Base-by-base conservation (phyloP, 73 alveolate species). In the Paramecium sexaurelia region DNA sequence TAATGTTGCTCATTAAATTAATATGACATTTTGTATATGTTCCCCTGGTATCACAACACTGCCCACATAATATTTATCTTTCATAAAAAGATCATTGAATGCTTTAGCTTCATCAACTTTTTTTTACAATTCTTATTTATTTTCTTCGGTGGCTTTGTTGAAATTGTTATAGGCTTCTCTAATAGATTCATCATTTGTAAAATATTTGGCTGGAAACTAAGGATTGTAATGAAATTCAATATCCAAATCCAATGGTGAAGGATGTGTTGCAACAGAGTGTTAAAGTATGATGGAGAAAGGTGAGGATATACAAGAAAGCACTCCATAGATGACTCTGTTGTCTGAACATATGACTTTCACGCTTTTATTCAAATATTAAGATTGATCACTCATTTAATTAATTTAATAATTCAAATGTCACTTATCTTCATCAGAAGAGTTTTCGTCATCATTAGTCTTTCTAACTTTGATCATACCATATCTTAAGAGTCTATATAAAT, bases 401-500 rank as follows among this genome's bases (percentile, higher is more conserved):
- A 35, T 37, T 29, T 39, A 78, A 78, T 41, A 41, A 40, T 78
- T 36, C 32, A 40, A 73, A 22, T 78, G 19, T 87, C 75, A 51
- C 67, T 95, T 92, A 92, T 92, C 87, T 51, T 94, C 96, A 85
- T 85, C 85, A 22, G 94, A 92, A 3, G 92, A 75, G 37, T 96
- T 96, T 32, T 78, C 90, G 45, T 95, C 97, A 40, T 95, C 95
- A 47, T 86, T 92, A 15, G 24, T n/a, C 9, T 92, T 95, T 61
- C 87, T 94, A n/a, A 95, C 94, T 41, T 61, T 85, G 29, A 95
- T 94, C 97, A 95, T 94, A 57, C 92, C 94, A 47, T 91, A 78
- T 27, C 91, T 82, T 22, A 87, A 92, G 43, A 95, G 83, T 67
- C 93, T 78, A 78, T n/a, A 51, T 15, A 24, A 22, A 24, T 6